phyloP scores from a whole-genome alignment of 129 eudicot species.

The Ambrosia artemisiifolia region DNA sequence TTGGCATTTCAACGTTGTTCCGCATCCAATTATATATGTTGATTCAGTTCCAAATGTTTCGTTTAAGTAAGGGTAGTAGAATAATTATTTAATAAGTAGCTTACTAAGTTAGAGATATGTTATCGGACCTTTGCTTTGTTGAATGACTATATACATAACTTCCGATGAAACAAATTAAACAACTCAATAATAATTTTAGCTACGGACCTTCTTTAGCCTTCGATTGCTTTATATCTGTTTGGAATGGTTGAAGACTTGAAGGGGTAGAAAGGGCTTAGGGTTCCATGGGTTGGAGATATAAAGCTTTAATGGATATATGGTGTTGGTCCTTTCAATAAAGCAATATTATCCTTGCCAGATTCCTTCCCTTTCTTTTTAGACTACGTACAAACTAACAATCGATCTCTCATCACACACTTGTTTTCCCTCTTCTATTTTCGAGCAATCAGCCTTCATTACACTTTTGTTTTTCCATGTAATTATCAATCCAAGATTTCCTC shows the following conservation, averaged over 20 bases:
- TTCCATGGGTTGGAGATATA: slow-evolving; percentile 30
- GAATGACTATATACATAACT: too few species aligned
- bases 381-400: slow-evolving; percentile 21
- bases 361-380: slow-evolving; percentile 35
- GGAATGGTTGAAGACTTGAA: slow-evolving; percentile 19
- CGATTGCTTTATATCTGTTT: slow-evolving; percentile 12
- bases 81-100: too few species aligned
- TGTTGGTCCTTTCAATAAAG: slow-evolving; percentile 38
- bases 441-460: slow-evolving; percentile 29
- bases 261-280: slow-evolving; percentile 29
- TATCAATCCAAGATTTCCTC: slow-evolving; percentile 30
- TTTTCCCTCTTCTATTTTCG: slow-evolving; percentile 21
- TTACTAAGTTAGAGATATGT: too few species aligned
- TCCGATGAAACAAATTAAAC: too few species aligned
- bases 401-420: slow-evolving; percentile 16
- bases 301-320: slow-evolving; percentile 25
- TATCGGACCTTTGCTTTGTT: too few species aligned
- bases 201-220: background rate
- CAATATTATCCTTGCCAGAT: slow-evolving; percentile 36
- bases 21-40: too few species aligned
- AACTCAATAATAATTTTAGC: too few species aligned
- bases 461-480: slow-evolving; percentile 31
- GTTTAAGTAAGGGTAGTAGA: too few species aligned
- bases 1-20: too few species aligned
- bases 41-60: too few species aligned